phyloP scores from a whole-genome alignment of 495 filamentous ascomycete species.

The Penicillium desertorum region DNA sequence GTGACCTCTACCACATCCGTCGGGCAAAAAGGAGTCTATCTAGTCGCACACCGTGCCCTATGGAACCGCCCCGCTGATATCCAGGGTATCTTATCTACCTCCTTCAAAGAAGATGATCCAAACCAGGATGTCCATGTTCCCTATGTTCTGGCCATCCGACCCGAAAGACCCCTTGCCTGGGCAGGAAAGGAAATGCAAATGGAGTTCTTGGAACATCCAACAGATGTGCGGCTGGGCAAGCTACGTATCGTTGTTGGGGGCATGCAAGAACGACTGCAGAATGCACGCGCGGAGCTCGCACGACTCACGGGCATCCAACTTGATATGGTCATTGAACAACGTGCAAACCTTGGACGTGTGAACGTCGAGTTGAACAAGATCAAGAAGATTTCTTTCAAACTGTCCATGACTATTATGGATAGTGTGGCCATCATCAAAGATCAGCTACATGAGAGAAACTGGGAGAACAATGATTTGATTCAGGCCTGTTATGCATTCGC shows the following conservation, averaged over 20 bases:
- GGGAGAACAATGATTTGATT: conserved; percentile 92
- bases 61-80: conserved; percentile 74
- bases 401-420: conserved; percentile 99
- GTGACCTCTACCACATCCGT: conserved; percentile 56
- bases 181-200: conserved; percentile 72
- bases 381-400: conserved; percentile 90
- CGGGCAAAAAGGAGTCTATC: conserved; percentile 69
- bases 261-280: conserved; percentile 72
- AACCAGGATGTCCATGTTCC: conserved; percentile 68
- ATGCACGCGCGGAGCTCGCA: conserved; percentile 72
- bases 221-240: conserved; percentile 83
- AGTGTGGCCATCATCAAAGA: conserved; percentile 88
- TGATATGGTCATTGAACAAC: conserved; percentile 83
- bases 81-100: conserved; percentile 80
- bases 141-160: conserved; percentile 81
- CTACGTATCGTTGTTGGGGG: conserved; percentile 89
- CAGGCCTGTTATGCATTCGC: conserved; percentile 99
- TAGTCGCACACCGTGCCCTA: conserved; percentile 81
- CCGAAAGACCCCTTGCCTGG: conserved; percentile 78
- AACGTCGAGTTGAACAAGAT: conserved; percentile 91
- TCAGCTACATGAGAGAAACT: conserved; percentile 66
- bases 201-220: conserved; percentile 69
- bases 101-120: conserved; percentile 73
- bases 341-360: conserved; percentile 89
- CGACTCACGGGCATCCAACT: conserved; percentile 77